phyloP scores from a whole-genome alignment of 1,284 basidiomycete species.

The Trametes sp. region DNA sequence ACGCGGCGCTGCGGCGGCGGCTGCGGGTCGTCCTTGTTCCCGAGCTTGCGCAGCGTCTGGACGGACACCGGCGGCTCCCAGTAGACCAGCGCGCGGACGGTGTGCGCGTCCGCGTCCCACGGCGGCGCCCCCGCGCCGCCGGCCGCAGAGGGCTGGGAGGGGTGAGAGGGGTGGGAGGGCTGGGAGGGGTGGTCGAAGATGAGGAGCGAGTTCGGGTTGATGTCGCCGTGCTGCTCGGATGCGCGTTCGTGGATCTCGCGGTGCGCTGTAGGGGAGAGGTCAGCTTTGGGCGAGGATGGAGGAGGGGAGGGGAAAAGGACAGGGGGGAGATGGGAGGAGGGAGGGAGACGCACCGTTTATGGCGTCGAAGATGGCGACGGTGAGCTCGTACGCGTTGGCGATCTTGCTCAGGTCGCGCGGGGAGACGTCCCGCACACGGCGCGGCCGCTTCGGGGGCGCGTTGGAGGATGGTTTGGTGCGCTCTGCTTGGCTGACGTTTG shows the following conservation, averaged over 20 bases:
- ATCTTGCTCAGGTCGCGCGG: not conserved
- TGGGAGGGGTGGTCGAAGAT: not conserved
- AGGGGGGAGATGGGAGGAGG: too few relatives aligned
- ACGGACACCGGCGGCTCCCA: slow-evolving; percentile 12
- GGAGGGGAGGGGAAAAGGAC: too few relatives aligned
- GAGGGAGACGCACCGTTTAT: not conserved
- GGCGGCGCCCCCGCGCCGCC: not conserved
- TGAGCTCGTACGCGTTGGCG: not conserved
- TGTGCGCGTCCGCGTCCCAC: not conserved
- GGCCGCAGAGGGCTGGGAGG: too few relatives aligned
- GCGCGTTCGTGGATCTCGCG: not conserved
- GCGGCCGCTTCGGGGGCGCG: not conserved
- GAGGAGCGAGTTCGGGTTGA: slow-evolving; percentile 7
- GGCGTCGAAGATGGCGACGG: not conserved
- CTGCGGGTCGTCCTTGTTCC: not conserved
- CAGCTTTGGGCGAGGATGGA: not conserved
- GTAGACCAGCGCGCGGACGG: slow-evolving; percentile 8
- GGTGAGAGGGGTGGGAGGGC: too few relatives aligned
- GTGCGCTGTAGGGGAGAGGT: not conserved
- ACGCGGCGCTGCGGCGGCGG: not conserved
- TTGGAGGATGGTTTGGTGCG: too few relatives aligned
- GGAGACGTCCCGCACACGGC: not conserved
- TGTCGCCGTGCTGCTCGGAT: slow-evolving; percentile 7
- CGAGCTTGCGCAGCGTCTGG: slow-evolving; percentile 11
- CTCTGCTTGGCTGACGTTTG: too few relatives aligned